A percentile compares a stretch with the other conserved stretches of the same genome.
These are phyloP conservation scores for Leishmania arabica DNA, from an alignment of 208 protist species.

Conservation along the genomic window DNA sequence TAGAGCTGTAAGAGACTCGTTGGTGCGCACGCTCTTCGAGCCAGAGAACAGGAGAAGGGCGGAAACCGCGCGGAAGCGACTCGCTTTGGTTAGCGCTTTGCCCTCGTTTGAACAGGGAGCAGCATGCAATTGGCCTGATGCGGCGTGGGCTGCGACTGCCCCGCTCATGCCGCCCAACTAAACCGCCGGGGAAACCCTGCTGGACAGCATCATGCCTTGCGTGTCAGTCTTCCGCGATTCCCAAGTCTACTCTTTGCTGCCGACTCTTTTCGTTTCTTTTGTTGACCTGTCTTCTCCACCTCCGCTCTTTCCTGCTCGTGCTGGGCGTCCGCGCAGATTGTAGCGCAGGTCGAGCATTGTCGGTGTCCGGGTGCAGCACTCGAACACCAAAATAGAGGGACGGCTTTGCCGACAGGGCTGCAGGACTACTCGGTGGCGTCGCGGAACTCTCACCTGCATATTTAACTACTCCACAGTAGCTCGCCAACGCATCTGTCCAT, in stretches of 20 bases:
- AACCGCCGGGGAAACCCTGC: too few relatives aligned
- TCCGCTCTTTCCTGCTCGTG: background rate
- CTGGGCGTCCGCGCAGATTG: background rate
- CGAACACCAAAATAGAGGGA: background rate
- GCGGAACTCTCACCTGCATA: background rate
- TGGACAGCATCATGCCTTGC: too few relatives aligned
- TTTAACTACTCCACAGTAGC: background rate
- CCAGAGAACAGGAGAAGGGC: too few relatives aligned
- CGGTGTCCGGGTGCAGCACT: background rate
- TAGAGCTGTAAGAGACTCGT: background rate
- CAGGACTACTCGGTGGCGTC: background rate
- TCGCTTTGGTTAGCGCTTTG: background rate
- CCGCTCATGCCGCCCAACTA: too few relatives aligned
- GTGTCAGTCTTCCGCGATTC: too few relatives aligned
- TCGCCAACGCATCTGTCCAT: background rate
- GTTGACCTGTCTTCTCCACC: background rate
- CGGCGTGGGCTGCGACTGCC: too few relatives aligned
- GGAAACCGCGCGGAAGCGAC: too few relatives aligned
- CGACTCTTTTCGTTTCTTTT: too few relatives aligned
- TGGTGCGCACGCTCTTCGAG: background rate
- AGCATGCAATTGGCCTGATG: too few relatives aligned
- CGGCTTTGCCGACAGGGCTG: background rate
- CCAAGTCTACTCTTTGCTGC: background rate
- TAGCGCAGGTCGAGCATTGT: background rate
- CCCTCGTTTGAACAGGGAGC: background rate